Percentiles rank a stretch among this genome's conserved stretches.
Conservation (phyloP, 768 basidiomycete species). For the Aureoboletus auriporus region DNA sequence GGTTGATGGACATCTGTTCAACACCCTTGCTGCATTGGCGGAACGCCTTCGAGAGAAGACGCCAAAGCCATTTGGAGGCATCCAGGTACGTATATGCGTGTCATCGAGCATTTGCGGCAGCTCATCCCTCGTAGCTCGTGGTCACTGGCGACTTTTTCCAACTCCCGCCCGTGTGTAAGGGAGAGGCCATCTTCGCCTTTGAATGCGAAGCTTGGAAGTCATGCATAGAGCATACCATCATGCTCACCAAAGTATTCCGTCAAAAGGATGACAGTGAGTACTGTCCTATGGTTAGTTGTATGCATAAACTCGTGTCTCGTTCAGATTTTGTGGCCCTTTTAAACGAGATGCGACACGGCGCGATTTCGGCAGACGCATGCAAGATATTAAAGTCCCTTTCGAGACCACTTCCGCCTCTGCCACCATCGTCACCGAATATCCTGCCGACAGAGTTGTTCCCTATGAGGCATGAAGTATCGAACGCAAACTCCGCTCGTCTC, state of each 20-base stretch:
- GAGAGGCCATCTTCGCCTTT: slow-evolving; percentile 56
- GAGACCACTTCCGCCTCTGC: slow-evolving; percentile 22
- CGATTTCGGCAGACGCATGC: slow-evolving; percentile 43
- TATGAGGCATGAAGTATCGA: slow-evolving; percentile 63
- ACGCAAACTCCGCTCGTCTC: slow-evolving; percentile 56
- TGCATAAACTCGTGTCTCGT: not conserved
- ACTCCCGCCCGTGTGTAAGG: slow-evolving; percentile 49
- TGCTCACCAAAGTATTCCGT: slow-evolving; percentile 68
- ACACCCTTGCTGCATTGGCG: slow-evolving; percentile 55
- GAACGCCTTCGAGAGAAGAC: slow-evolving; percentile 46
- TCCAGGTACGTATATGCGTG: slow-evolving; percentile 41
- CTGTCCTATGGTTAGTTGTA: not conserved
- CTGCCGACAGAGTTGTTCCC: slow-evolving; percentile 59
- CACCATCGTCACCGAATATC: slow-evolving; percentile 27
- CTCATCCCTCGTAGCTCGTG: slow-evolving; percentile 35
- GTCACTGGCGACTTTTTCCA: slow-evolving; percentile 60
- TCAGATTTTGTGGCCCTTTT: slow-evolving; percentile 67
- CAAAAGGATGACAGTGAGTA: slow-evolving; percentile 65
- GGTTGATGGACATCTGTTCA: slow-evolving; percentile 61
- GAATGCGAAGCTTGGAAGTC: slow-evolving; percentile 45
- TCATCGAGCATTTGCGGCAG: not conserved
- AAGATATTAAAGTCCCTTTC: slow-evolving; percentile 45
- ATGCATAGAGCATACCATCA: slow-evolving; percentile 56
- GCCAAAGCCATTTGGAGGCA: slow-evolving; percentile 57
- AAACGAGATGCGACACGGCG: slow-evolving; percentile 71